Percentiles rank a stretch among this genome's conserved stretches.
Conservation (phyloP, 2,329 filamentous ascomycete genomes). For the Sclerotinia minor region DNA sequence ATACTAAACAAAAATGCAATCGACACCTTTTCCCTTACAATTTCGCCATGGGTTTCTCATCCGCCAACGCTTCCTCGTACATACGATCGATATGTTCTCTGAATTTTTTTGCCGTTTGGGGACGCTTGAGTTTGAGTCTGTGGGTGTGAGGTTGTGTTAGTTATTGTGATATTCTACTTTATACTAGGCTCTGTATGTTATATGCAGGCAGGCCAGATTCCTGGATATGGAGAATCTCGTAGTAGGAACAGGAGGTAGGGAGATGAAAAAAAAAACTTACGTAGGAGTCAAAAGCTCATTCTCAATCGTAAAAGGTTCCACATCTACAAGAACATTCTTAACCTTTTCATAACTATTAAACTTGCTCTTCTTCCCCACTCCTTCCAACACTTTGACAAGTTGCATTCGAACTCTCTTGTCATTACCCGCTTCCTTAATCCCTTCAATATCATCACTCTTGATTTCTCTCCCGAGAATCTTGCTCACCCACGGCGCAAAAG, state of each 20-base stretch:
- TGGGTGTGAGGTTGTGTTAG: constrained; percentile 31
- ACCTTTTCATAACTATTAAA: constrained; percentile 92
- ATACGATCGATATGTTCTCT: constrained; percentile 39
- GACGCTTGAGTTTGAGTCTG: constrained; percentile 71
- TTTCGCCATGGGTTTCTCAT: constrained; percentile 46
- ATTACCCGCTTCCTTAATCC: constrained; percentile 64
- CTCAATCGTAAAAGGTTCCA: constrained; percentile 91
- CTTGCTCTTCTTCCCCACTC: constrained; percentile 77
- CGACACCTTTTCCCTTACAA: constrained; percentile 43
- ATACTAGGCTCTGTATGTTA: not conserved
- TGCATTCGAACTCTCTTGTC: constrained; percentile 72
- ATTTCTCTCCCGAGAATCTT: constrained; percentile 72
- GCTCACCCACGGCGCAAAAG: constrained; percentile 78
- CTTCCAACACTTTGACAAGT: constrained; percentile 75
- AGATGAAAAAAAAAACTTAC: constrained; percentile 52
- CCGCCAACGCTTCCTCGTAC: constrained; percentile 41
- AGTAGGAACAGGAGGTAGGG: not conserved
- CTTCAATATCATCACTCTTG: constrained; percentile 61
- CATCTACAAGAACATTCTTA: constrained; percentile 67
- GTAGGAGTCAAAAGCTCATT: constrained; percentile 88
- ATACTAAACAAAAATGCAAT: too few species aligned
- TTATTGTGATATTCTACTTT: not conserved
- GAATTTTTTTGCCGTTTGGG: constrained; percentile 60
- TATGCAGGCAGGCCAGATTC: not conserved
- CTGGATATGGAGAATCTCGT: not conserved